Conservation (phyloP, 148 eudicot genomes). For the Vaccinium macrocarpon region DNA sequence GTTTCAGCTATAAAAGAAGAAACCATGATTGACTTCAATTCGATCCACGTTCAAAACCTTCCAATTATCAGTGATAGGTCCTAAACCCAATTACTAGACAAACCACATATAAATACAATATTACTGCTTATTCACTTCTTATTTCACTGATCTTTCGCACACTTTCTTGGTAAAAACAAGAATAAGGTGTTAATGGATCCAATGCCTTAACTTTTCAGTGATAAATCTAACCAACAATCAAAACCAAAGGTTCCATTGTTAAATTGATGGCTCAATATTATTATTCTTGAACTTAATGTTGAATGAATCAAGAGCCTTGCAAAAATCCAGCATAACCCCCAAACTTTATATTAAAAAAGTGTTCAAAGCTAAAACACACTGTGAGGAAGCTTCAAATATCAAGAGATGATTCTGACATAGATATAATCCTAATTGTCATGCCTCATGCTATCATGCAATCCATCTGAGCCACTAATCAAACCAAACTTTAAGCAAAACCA, state of each 20-base stretch:
- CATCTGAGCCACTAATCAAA: slow-evolving; percentile 1
- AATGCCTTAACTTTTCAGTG: background rate
- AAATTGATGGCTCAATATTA: background rate
- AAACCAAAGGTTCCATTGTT: background rate
- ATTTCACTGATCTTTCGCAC: background rate
- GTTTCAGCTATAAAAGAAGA: slow-evolving; percentile 1
- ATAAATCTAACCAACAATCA: background rate
- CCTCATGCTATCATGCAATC: background rate
- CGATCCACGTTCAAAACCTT: background rate
- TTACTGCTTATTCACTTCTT: background rate
- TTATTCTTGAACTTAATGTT: background rate
- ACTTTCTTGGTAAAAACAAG: background rate
- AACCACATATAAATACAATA: background rate
- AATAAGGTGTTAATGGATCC: background rate
- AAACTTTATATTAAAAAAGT: background rate
- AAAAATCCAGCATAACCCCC: background rate
- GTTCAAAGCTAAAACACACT: background rate
- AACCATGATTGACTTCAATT: background rate
- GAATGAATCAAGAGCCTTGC: background rate
- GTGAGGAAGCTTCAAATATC: background rate
- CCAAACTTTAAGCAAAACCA: background rate
- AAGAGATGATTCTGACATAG: background rate
- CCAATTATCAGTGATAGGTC: background rate
- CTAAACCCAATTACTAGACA: background rate
- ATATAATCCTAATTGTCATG: background rate